Conservation (phyloP, 2,329 filamentous ascomycete species). For the Dryadomyces quercus-mongolicae region DNA sequence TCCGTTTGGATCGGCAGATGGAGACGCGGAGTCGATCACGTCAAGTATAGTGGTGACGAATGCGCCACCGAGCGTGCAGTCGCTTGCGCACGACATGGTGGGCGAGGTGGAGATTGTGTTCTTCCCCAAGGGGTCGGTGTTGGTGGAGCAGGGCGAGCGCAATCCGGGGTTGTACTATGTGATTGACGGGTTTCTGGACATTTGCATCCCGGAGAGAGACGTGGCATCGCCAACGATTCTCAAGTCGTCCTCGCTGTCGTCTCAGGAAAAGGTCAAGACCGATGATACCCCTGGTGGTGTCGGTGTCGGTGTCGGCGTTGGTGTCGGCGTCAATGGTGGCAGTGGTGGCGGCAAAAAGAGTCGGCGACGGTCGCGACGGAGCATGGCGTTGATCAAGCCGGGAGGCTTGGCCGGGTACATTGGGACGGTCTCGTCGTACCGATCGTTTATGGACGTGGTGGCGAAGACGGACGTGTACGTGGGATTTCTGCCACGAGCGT, state of each 20-base stretch:
- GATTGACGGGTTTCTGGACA: slow-evolving; percentile 90
- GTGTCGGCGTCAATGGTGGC: too few species aligned
- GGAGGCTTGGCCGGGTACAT: slow-evolving; percentile 91
- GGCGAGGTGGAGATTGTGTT: slow-evolving; percentile 95
- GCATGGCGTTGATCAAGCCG: slow-evolving; percentile 83
- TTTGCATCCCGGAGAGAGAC: slow-evolving; percentile 69
- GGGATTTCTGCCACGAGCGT: slow-evolving; percentile 76
- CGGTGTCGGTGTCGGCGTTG: too few species aligned
- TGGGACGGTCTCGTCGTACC: slow-evolving; percentile 84
- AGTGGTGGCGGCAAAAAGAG: slow-evolving; percentile 29
- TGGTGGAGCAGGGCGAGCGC: slow-evolving; percentile 94
- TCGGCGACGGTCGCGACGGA: slow-evolving; percentile 41
- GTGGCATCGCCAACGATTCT: slow-evolving; percentile 23
- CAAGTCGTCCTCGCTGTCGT: neutral
- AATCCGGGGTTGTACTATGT: slow-evolving; percentile 96
- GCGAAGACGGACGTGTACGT: slow-evolving; percentile 98
- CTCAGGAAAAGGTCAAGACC: neutral
- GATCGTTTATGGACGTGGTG: slow-evolving; percentile 92
- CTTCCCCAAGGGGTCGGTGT: slow-evolving; percentile 85
- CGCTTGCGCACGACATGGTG: slow-evolving; percentile 65
- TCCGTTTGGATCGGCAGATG: slow-evolving; percentile 62
- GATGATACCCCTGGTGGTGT: neutral
- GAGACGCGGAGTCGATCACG: slow-evolving; percentile 75
- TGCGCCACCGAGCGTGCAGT: slow-evolving; percentile 50
- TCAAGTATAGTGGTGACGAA: slow-evolving; percentile 48